Base-by-base conservation (phyloP, 139 green algal species). In the Chlamydomonas urium region DNA sequence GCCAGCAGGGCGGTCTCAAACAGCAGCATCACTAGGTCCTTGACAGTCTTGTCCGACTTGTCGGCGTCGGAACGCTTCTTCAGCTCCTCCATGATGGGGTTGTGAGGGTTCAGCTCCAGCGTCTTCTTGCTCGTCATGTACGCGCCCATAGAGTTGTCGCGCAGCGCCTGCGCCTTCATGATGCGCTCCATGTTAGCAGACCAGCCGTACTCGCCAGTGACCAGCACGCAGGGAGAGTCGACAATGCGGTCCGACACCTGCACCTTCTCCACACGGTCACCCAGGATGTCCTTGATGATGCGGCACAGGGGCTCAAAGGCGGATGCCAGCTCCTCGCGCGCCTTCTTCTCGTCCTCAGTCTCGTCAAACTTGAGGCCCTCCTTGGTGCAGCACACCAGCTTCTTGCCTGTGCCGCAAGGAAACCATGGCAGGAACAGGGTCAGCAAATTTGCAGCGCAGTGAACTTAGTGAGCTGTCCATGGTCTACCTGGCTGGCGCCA, bases 61-160 rank as follows among this genome's bases (percentile, higher is more conserved):
- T 98, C 94, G 0, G 92, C 92, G 45, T 97, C 91, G 1, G 83
- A 83, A 59, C 93, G 89, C 75, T 93, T 93, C 60, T 83, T 82
- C 32, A 98, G 84, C 86, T 97, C 93, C 38, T 91, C 70, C 79
- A 99, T 93, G 83, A 99, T 99, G 65, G 90, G 65, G 85, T 99
- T 98, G 73, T 92, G 79, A 28, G 96, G 92, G 87, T 99, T 99
- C 87, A 99, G 94, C 88, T 99, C 96, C 50, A 99, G 78, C 36
- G 96, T 99, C 91, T 99, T 99, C 92, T 99, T 99, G 75, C 62
- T 86, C 47, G 83, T 88, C 96, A 99, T 99, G 93, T 99, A 99
- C 26, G 81, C 81, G 32, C 83, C 84, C 96, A 99, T 98, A 81
- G 76, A 88, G 86, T 88, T 93, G 83, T 99, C 96, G 24, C 96